These are phyloP conservation scores for Candida suzukii DNA, from an alignment of 805 yeast species.

Conservation along the genomic window DNA sequence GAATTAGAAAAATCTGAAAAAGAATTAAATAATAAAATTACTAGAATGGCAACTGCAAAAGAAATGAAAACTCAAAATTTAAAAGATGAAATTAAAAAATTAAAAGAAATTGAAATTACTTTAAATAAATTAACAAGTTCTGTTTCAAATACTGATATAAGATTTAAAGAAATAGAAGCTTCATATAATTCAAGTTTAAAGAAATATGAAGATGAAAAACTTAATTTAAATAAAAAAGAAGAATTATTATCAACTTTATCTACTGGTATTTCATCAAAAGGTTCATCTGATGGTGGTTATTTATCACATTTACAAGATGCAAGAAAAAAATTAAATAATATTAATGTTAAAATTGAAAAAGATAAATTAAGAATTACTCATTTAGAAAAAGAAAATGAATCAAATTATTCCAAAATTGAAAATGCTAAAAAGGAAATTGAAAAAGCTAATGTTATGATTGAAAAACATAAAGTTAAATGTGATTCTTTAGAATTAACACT, in stretches of 20 bases:
- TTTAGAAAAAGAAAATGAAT: slow-evolving; percentile 41
- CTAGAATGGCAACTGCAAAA: slow-evolving; percentile 59
- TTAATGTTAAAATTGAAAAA: slow-evolving; percentile 51
- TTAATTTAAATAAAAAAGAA: slow-evolving; percentile 50
- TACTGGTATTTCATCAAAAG: slow-evolving; percentile 85
- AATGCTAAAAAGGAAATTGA: slow-evolving; percentile 47
- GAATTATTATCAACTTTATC: slow-evolving; percentile 76
- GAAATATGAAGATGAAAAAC: slow-evolving; percentile 37
- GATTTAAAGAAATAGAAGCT: slow-evolving; percentile 34
- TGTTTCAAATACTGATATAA: slow-evolving; percentile 28
- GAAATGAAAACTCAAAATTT: slow-evolving; percentile 53
- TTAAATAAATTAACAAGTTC: slow-evolving; percentile 26
- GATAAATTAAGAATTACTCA: slow-evolving; percentile 52
- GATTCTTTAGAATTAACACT: slow-evolving; percentile 34
- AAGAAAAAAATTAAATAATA: slow-evolving; percentile 45
- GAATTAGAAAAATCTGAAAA: slow-evolving; percentile 54
- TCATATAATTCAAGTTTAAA: slow-evolving; percentile 38
- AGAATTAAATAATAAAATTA: slow-evolving; percentile 51
- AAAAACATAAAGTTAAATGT: slow-evolving; percentile 31
- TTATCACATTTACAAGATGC: slow-evolving; percentile 60
- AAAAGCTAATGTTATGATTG: slow-evolving; percentile 34
- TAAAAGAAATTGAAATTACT: slow-evolving; percentile 25
- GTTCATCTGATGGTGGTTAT: slow-evolving; percentile 73
- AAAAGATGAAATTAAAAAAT: slow-evolving; percentile 41
- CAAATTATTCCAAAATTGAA: slow-evolving; percentile 38